Base-by-base conservation (phyloP, 192 early-diverging fungal species). In the Umbelopsis sp. region DNA sequence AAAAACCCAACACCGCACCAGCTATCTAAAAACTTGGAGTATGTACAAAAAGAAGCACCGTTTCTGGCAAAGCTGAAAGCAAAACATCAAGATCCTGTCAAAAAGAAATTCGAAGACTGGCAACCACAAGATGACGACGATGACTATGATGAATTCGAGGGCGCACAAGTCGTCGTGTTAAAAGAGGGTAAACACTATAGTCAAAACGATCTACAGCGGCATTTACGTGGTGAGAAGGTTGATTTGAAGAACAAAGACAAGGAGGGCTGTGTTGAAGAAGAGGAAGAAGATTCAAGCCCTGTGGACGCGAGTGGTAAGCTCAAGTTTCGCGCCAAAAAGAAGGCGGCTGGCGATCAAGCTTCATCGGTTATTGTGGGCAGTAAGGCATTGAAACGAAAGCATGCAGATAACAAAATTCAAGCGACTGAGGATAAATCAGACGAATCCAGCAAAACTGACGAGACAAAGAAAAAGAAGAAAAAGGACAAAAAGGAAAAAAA, bases 31-130 rank as follows among this genome's bases (percentile, higher is more conserved):
- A 72, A 72, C 15, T 46, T 78, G 48, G 22, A 68, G 15, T 78
- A 78, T 67, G 76, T 78, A 33, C 76, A 78, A n/a, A 78, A 78
- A 27, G 76, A 73, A 58, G 66, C 76, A 16, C 66, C 76, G 1
- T 78, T 78, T 53, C 35, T 78, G 16, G 50, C 71, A 20, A 69
- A 55, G 44, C 13, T 78, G 23, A 78, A 73, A 55, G 69, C 50
- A 4, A 66, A 70, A 16, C 37, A 49, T 4, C 33, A 55, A 13
- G 72, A 66, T 22, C 55, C 45, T 9, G 51, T 68, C 23, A 66
- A 69, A 46, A 41, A 64, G 20, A 78, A 78, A 27, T 78, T 78
- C 51, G n/a, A 66, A 27, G 50, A 74, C 50, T 70, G 73, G 27
- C 50, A 73, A 67, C 71, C 73, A 67, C 71, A 71, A 23, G 67